Conservation (phyloP, 1,139 yeast species). For the Magnusiomyces sp. region DNA sequence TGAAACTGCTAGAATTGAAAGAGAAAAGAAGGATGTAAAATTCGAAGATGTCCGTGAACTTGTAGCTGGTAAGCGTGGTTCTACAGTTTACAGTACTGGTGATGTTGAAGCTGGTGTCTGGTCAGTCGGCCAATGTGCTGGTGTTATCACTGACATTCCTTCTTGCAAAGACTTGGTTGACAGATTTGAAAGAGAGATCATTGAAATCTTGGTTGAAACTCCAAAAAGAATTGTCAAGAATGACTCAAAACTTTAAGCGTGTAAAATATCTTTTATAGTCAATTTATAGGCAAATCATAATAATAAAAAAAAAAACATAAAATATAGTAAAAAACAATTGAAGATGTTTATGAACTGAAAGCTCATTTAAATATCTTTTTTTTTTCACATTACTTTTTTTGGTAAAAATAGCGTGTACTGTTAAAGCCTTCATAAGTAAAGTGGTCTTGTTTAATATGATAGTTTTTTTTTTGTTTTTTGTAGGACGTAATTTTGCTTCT, state of each 20-base stretch:
- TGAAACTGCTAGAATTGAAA: constrained; percentile 26
- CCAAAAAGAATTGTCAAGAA: constrained; percentile 3
- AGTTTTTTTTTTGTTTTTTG: neutral
- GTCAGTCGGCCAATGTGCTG: constrained; percentile 30
- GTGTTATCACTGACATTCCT: constrained; percentile 28
- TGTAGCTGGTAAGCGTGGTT: constrained; percentile 29
- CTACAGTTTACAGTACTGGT: constrained; percentile 27
- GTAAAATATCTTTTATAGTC: neutral
- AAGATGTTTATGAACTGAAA: neutral
- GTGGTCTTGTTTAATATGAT: no score
- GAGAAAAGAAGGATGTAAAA: constrained; percentile 20
- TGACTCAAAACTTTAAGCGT: constrained; percentile 8
- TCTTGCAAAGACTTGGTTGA: constrained; percentile 25
- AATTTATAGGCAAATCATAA: no score
- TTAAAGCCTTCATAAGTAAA: no score
- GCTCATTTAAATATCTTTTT: neutral
- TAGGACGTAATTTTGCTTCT: neutral
- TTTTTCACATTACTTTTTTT: no score
- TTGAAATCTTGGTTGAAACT: constrained; percentile 13
- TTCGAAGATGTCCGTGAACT: constrained; percentile 25
- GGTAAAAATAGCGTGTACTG: no score
- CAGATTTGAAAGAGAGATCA: constrained; percentile 23
- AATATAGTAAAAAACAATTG: neutral
- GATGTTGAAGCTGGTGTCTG: constrained; percentile 31
- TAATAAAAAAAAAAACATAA: no score